phyloP scores from a whole-genome alignment of 1,284 basidiomycete species.

The Rhodotorula sp. region DNA sequence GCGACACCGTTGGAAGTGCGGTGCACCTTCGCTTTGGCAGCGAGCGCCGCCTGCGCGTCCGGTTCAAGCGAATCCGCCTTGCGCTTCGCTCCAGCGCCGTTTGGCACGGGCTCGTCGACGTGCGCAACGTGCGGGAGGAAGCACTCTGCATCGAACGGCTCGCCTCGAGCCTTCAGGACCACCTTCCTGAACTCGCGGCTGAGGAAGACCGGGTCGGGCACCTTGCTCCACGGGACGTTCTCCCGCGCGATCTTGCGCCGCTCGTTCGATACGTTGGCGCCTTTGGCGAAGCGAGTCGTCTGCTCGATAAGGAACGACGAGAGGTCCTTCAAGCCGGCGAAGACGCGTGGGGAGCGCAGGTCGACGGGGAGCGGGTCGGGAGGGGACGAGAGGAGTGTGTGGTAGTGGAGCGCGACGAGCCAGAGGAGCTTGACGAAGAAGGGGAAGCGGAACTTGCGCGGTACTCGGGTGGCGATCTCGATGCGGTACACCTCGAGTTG shows the following conservation, averaged over 20 bases:
- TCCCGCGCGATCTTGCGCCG: conserved; percentile 69
- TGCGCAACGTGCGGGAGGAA: conserved; percentile 23
- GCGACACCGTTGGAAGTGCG: neutral
- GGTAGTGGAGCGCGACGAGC: conserved; percentile 47
- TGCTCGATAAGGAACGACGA: conserved; percentile 78
- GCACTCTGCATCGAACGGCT: conserved; percentile 61
- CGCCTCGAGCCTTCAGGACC: conserved; percentile 63
- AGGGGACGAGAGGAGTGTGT: conserved; percentile 4
- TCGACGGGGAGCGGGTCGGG: conserved; percentile 14
- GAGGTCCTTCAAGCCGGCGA: conserved; percentile 68
- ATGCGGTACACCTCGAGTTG: conserved; percentile 82
- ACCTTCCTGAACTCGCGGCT: conserved; percentile 81
- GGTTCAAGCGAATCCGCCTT: conserved; percentile 1
- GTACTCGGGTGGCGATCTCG: conserved; percentile 87
- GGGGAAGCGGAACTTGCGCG: conserved; percentile 92
- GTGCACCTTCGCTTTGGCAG: neutral
- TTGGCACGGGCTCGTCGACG: conserved; percentile 7
- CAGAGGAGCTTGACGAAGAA: conserved; percentile 50
- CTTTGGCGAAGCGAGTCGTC: conserved; percentile 61
- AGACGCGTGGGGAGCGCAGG: conserved; percentile 57
- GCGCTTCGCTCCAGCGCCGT: conserved; percentile 2
- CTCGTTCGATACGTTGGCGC: conserved; percentile 38
- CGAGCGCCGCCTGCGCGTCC: neutral
- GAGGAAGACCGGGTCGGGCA: conserved; percentile 72
- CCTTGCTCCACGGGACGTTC: conserved; percentile 71